Conservation (phyloP, 352 stramenopile species). For the Globisporangium takayamanum region DNA sequence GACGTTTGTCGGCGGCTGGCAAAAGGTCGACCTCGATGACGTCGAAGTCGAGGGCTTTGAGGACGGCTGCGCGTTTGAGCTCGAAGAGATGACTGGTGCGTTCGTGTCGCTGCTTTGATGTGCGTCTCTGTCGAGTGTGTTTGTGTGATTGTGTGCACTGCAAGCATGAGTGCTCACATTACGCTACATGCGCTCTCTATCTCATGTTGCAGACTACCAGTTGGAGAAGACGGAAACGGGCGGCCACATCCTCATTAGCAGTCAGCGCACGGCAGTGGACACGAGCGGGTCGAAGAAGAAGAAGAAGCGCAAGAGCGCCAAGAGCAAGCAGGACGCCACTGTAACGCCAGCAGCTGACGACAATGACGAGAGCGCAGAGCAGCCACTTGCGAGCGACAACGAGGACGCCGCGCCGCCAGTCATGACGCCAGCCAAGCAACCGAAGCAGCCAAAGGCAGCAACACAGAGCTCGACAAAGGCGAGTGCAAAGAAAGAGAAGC, state of each 20-base stretch:
- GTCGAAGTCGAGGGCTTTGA: conserved; percentile 79
- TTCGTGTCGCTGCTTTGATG: not conserved
- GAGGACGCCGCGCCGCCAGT: conserved; percentile 3
- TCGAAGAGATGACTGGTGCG: conserved; percentile 77
- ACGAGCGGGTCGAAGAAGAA: conserved; percentile 7
- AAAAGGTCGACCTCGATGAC: conserved; percentile 66
- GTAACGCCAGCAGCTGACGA: conserved; percentile 11
- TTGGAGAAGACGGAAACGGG: conserved; percentile 49
- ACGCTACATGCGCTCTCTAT: no score
- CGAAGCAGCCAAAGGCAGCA: conserved; percentile 20
- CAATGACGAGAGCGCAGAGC: not conserved
- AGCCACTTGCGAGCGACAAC: conserved; percentile 13
- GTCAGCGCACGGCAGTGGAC: conserved; percentile 13
- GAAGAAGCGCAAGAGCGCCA: conserved; percentile 58
- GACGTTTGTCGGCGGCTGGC: conserved; percentile 32
- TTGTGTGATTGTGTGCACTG: not conserved
- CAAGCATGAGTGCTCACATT: not conserved
- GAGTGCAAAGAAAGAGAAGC: not conserved
- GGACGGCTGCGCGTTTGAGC: conserved; percentile 74
- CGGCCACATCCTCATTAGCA: conserved; percentile 46
- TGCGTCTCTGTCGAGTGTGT: not conserved
- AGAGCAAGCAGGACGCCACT: conserved; percentile 17
- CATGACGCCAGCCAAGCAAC: conserved; percentile 14
- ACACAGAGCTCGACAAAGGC: not conserved
- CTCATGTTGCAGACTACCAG: conserved; percentile 34